Base-by-base conservation (phyloP, 1,284 basidiomycete species). In the Ceratobasidium sp. region DNA sequence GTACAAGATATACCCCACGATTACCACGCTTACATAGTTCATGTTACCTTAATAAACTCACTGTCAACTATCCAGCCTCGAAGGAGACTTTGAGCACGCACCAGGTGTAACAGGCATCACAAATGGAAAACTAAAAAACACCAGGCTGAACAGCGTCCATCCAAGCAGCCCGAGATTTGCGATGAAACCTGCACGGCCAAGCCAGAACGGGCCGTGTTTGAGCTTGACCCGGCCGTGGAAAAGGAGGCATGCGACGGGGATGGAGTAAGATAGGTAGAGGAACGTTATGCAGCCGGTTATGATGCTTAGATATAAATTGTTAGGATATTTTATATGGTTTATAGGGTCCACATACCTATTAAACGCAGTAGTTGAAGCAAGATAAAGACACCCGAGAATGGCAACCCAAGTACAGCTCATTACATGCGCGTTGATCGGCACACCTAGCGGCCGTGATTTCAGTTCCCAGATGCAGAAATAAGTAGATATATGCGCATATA, bases 1-100 rank as follows among this genome's bases (percentile, higher is more conserved):
- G 59, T 9, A 76, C n/a, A n/a, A n/a, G 52, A 56, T 66, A 76
- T 12, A 66, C 40, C 9, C 38, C 62, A 28, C 74, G 28, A 77
- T 68, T 7, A 77, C 74, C 20, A 33, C 74, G 33, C 74, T 48
- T 13, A 68, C 74, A 67, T 77, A 77, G 56, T 77, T 77, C 74
- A 77, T 77, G 44, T 77, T 77, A 17, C 73, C 73, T 75, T 12
- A n/a, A 23, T 15, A 15, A 10, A n/a, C 26, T n/a, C n/a, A n/a
- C n/a, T n/a, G 44, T 62, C 13, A 61, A 13, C 23, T n/a, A 26
- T 38, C 20, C 9, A 5, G 3, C 2, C 33, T 46, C 12, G 46
- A 40, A 13, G 13, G 9, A 42, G 38, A 17, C 23, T 7, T n/a
- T 44, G 23, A 56, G n/a, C n/a, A n/a, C 74, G 59, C 33, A 68